These are phyloP conservation scores for Penicillium antarcticum DNA, from an alignment of 495 filamentous ascomycete species.

Conservation along the genomic window DNA sequence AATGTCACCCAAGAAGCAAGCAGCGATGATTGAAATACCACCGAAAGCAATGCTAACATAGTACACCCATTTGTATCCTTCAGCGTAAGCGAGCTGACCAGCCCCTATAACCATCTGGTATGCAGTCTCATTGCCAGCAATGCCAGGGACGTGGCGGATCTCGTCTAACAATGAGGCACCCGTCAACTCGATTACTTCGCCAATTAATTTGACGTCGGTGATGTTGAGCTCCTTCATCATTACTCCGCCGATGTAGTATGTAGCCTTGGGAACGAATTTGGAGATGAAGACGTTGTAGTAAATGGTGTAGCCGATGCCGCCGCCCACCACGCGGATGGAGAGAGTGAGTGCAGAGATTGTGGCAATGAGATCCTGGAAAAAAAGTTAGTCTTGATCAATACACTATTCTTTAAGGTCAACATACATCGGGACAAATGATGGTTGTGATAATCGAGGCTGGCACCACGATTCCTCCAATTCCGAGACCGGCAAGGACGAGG, in stretches of 20 bases:
- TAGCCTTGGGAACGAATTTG: slow-evolving; percentile 56
- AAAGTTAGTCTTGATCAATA: neutral
- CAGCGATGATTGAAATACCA: slow-evolving; percentile 56
- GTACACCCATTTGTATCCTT: slow-evolving; percentile 66
- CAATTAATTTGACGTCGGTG: slow-evolving; percentile 37
- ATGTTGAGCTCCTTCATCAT: slow-evolving; percentile 54
- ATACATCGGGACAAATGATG: slow-evolving; percentile 65
- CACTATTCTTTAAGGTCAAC: neutral
- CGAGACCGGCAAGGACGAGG: slow-evolving; percentile 61
- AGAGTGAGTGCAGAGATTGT: slow-evolving; percentile 73
- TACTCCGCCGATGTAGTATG: slow-evolving; percentile 49
- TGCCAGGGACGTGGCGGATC: slow-evolving; percentile 53
- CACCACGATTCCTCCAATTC: slow-evolving; percentile 72
- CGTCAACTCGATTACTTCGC: slow-evolving; percentile 54
- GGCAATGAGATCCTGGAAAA: slow-evolving; percentile 59
- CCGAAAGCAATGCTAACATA: slow-evolving; percentile 68
- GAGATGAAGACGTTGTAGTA: slow-evolving; percentile 75
- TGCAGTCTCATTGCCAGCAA: slow-evolving; percentile 49
- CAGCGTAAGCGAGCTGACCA: slow-evolving; percentile 60
- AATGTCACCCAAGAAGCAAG: slow-evolving; percentile 62
- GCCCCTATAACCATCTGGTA: slow-evolving; percentile 59
- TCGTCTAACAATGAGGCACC: slow-evolving; percentile 52
- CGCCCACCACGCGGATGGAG: slow-evolving; percentile 67
- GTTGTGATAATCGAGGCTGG: slow-evolving; percentile 69
- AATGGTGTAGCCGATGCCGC: slow-evolving; percentile 66